Base-by-base conservation (phyloP, 495 filamentous ascomycete species). In the Coniosporium apollinis region DNA sequence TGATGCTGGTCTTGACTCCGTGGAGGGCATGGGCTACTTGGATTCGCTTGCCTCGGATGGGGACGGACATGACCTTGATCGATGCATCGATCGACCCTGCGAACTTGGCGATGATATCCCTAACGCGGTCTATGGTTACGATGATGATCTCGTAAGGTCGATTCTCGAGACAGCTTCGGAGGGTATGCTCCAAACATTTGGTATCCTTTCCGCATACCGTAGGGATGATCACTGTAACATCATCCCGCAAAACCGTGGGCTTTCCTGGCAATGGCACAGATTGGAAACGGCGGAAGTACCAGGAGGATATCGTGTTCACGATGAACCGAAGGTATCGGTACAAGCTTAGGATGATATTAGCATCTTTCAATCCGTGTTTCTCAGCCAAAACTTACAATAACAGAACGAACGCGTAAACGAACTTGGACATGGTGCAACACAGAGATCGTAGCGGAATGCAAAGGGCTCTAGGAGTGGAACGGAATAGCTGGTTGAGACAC, bases 21-120 rank as follows among this genome's bases (percentile, higher is more conserved):
- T 43, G 16, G 20, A 47, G 34, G 4, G 39, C 44, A n/a, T 22
- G 22, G 11, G 40, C 35, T 40, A 47, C 43, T 21, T 47, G 44
- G 5, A 9, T 7, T 1, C 40, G 35, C 32, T 47, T 47, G 32
- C 43, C 39, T 1, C 43, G 33, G 25, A 39, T 39, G 3, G 21
- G 13, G 26, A 43, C 39, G 3, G 36, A 39, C 6, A 47, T 33
- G 1, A 47, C 44, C 8, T 13, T 16, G 30, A 43, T n/a, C 19
- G 25, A 36, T 30, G 5, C 9, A 3, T n/a, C 34, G 28, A 1
- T 28, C 3, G 7, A 4, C 21, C 31, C 29, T 26, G 30, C 44
- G 5, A 25, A 3, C 19, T 40, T 25, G 5, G 37, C 28, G 10
- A 38, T 5, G 1, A 14, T 18, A 16, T 39, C 33, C 16, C 37